These are phyloP conservation scores for Thalassiosira exigua DNA, from an alignment of 352 stramenopile genomes.

Conservation along the genomic window DNA sequence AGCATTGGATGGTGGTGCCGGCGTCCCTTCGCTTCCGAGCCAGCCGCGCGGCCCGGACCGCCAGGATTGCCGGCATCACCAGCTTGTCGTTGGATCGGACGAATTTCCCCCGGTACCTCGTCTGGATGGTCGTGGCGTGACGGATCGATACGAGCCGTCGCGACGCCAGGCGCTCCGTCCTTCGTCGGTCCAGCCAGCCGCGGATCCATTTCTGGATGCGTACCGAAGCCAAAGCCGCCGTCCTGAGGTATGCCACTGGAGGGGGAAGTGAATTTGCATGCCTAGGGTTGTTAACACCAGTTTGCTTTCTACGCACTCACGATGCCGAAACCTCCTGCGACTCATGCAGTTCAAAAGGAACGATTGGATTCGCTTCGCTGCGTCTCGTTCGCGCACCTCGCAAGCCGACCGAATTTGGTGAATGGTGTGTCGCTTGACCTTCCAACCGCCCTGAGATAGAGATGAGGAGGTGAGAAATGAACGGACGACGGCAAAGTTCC, in stretches of 20 bases:
- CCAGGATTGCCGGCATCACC: conserved; percentile 21
- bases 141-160: neutral
- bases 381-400: conserved; percentile 6
- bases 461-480: conserved; percentile 3
- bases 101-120: conserved; percentile 18
- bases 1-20: conserved; percentile 24
- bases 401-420: conserved; percentile 5
- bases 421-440: conserved; percentile 5
- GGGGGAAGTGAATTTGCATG: too few species aligned
- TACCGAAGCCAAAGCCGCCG: neutral
- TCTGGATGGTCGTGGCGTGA: conserved; percentile 16
- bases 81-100: conserved; percentile 15
- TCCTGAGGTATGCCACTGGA: neutral
- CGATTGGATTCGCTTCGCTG: conserved; percentile 13
- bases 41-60: conserved; percentile 9
- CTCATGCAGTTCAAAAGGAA: conserved; percentile 20
- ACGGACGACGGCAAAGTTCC: neutral
- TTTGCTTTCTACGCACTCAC: too few species aligned
- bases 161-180: neutral
- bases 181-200: conserved; percentile 9
- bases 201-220: conserved; percentile 7
- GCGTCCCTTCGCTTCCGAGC: neutral
- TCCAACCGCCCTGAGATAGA: conserved; percentile 3
- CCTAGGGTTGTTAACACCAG: too few species aligned
- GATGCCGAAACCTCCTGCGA: conserved; percentile 18